Evolutionary conservation across 176 grass and related monocot species (phyloP).

Genomic region (Phragmites australis): DNA sequence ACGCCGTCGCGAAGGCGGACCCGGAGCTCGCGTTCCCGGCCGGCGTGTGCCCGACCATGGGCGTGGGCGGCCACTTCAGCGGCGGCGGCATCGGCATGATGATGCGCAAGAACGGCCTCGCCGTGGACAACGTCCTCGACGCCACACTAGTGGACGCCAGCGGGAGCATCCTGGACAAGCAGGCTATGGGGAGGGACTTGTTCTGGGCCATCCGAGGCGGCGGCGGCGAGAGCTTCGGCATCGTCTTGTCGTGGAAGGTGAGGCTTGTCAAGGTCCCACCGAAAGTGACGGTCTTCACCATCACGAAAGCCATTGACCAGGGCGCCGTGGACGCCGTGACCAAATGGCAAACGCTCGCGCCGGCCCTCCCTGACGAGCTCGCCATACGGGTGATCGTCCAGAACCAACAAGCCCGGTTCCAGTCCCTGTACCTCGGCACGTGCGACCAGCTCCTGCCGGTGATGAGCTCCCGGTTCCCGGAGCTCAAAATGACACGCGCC

Average conservation of each 20-base stretch:
- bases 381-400: slow-evolving; percentile 35
- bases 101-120: slow-evolving; percentile 52
- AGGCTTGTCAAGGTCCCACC: slow-evolving; percentile 34
- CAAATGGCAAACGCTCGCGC: slow-evolving; percentile 53
- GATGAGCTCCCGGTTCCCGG: slow-evolving; percentile 29
- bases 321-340: slow-evolving; percentile 35
- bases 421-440: slow-evolving; percentile 46
- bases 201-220: slow-evolving; percentile 64
- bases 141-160: slow-evolving; percentile 50
- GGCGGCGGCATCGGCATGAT: slow-evolving; percentile 63
- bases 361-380: slow-evolving; percentile 25
- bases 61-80: slow-evolving; percentile 61
- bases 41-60: slow-evolving; percentile 60
- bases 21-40: slow-evolving; percentile 39
- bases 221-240: slow-evolving; percentile 51
- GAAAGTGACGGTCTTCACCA: slow-evolving; percentile 43
- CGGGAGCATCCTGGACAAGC: slow-evolving; percentile 49
- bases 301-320: background rate
- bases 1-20: slow-evolving; percentile 28
- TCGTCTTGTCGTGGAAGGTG: slow-evolving; percentile 56
- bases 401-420: slow-evolving; percentile 11
- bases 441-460: background rate
- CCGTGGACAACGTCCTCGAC: slow-evolving; percentile 62
- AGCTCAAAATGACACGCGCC: slow-evolving; percentile 29
- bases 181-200: slow-evolving; percentile 51